phyloP scores from a whole-genome alignment of 2,329 filamentous ascomycete genomes.

The Colletotrichum sojae region DNA sequence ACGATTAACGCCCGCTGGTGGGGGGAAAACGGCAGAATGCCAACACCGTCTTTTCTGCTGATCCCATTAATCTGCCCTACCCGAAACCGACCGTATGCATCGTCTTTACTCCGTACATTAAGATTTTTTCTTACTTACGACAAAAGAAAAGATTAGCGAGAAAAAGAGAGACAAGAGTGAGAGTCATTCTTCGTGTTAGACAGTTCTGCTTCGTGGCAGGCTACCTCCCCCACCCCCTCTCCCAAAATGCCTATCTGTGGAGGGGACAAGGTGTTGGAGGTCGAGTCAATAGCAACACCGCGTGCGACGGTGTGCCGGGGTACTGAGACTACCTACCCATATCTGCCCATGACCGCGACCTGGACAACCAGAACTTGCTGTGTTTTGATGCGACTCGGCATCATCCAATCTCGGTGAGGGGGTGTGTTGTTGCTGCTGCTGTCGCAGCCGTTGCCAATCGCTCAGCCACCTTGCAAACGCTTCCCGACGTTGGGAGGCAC shows the following conservation, averaged over 20 bases:
- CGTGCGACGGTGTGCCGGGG: constrained; percentile 10
- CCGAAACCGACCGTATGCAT: constrained; percentile 41
- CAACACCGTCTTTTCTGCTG: constrained; percentile 28
- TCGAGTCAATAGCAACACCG: neutral
- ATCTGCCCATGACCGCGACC: constrained; percentile 2
- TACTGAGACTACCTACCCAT: constrained; percentile 2
- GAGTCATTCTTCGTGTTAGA: constrained; percentile 12
- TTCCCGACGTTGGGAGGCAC: constrained; percentile 15
- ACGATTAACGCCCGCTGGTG: neutral
- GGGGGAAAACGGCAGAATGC: constrained; percentile 20
- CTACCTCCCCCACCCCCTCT: constrained; percentile 1
- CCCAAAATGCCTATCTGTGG: too few relatives aligned
- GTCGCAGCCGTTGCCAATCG: constrained; percentile 2
- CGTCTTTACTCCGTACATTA: constrained; percentile 41
- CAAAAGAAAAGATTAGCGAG: constrained; percentile 39
- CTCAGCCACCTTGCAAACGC: constrained; percentile 21
- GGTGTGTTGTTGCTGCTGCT: constrained; percentile 4
- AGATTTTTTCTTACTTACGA: constrained; percentile 25
- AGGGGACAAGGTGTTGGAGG: too few relatives aligned
- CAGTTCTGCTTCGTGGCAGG: constrained; percentile 1
- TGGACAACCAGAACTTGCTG: constrained; percentile 19
- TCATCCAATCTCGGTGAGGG: constrained; percentile 6
- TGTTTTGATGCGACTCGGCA: constrained; percentile 19
- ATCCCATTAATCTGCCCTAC: constrained; percentile 38
- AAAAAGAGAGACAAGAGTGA: constrained; percentile 12